Base-by-base conservation (phyloP, 2,329 filamentous ascomycete genomes). In the Diaporthe sp. region DNA sequence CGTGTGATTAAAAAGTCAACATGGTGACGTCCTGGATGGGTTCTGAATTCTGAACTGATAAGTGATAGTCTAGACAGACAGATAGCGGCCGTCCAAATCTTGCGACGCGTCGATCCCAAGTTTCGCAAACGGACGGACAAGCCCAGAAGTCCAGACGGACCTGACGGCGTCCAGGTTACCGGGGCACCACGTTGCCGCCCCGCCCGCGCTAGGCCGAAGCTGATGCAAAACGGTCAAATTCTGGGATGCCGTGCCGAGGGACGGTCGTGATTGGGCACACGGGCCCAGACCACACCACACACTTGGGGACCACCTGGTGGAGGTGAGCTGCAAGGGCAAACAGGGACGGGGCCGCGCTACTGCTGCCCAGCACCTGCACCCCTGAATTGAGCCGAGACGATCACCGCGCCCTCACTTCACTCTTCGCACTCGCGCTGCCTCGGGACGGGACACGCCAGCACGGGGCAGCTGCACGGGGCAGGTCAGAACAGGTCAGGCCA, bases 171-270 rank as follows among this genome's bases (percentile, higher is more conserved):
- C 31, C 20, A 44, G 34, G 71, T 42, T 53, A 67, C 60, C 47
- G 39, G 51, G 42, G 53, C 37, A 68, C 58, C 72, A 42, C 63
- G 72, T 55, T 67, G 60, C 63, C 71, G 58, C 58, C 72, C 72
- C 72, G 72, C 72, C 60, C 60, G 37, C 72, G 60, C 72, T 73
- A 73, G 58, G 47, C 49, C 49, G 72, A 73, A 67, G 65, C 65
- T 68, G 65, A 68, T 68, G 65, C 31, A 53, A 53, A 68, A 68
- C 65, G 65, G 65, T 53, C 65, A 49, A 39, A 53, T 17, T 7
- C 63, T 68, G 44, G 63, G 63, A 37, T 12, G 44, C 31, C 25
- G 47, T 68, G 47, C 65, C 65, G 65, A 68, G 47, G 44, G 47
- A 39, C 31, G 31, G 65, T 10, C 34, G 65, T 68, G 65, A 68